Percentiles rank a stretch among this genome's conserved stretches.
Evolutionary conservation across 257 asterid genomes (phyloP).

Genomic region (Euphrasia confusa): DNA sequence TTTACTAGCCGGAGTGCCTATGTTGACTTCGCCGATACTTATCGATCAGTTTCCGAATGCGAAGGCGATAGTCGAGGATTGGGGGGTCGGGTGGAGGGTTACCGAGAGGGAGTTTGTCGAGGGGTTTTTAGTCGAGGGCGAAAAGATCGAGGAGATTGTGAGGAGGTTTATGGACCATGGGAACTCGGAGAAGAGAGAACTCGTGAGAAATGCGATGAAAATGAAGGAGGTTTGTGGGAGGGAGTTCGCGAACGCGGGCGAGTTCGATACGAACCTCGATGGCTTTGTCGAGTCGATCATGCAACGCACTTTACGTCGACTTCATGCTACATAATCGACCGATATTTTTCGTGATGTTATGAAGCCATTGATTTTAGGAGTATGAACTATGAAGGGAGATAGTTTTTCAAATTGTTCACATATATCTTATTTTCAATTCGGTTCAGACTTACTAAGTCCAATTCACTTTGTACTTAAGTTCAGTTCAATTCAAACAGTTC

Average conservation of each 20-base stretch:
- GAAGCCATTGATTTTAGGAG: too few species aligned
- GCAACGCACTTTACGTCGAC: too few species aligned
- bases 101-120: constrained; percentile 34
- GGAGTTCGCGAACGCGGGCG: constrained; percentile 35
- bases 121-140: constrained; percentile 24
- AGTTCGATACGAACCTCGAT: constrained; percentile 32
- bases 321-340: too few species aligned
- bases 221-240: constrained; percentile 27
- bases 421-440: too few species aligned
- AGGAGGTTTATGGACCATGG: constrained; percentile 45
- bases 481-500: too few species aligned
- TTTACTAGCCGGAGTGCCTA: constrained; percentile 39
- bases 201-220: constrained; percentile 36
- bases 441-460: too few species aligned
- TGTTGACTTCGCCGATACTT: constrained; percentile 44
- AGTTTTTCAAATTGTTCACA: too few species aligned
- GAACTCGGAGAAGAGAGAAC: constrained; percentile 34
- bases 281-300: constrained; percentile 18
- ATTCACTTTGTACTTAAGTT: too few species aligned
- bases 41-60: constrained; percentile 51
- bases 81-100: constrained; percentile 58
- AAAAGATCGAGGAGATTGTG: constrained; percentile 28
- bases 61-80: constrained; percentile 50
- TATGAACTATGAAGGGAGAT: too few species aligned
- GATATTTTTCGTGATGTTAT: too few species aligned